phyloP scores from a whole-genome alignment of 2,329 filamentous ascomycete genomes.

The Didymella exigua region DNA sequence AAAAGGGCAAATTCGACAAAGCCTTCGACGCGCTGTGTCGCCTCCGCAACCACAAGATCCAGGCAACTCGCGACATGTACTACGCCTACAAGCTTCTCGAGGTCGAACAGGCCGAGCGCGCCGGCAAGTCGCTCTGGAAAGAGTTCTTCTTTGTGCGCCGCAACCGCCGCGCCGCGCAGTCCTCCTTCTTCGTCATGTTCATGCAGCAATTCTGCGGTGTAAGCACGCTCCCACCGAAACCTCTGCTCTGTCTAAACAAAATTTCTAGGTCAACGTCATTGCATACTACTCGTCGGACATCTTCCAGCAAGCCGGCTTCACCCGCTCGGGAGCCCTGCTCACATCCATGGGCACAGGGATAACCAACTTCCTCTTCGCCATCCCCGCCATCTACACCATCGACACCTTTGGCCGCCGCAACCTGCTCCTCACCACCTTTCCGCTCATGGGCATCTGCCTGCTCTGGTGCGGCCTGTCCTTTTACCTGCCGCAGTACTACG shows the following conservation, averaged over 20 bases:
- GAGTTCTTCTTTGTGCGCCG: constrained; percentile 44
- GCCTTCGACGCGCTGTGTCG: constrained; percentile 52
- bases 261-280: constrained; percentile 2
- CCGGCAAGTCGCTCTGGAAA: constrained; percentile 37
- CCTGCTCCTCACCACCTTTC: constrained; percentile 54
- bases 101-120: constrained; percentile 45
- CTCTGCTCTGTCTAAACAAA: not conserved
- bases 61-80: constrained; percentile 63
- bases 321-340: constrained; percentile 43
- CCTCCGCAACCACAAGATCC: constrained; percentile 59
- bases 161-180: constrained; percentile 43
- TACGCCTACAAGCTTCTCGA: constrained; percentile 51
- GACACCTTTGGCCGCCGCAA: constrained; percentile 53
- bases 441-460: constrained; percentile 52
- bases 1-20: constrained; percentile 43
- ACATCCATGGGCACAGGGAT: constrained; percentile 53
- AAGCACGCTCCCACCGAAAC: constrained; percentile 5
- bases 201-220: constrained; percentile 46
- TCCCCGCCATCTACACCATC: constrained; percentile 55
- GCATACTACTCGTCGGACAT: constrained; percentile 31
- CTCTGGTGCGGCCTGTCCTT: constrained; percentile 39
- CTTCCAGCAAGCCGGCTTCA: constrained; percentile 44
- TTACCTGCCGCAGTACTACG: constrained; percentile 27
- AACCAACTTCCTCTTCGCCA: constrained; percentile 54
- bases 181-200: constrained; percentile 46